Evolutionary conservation across 2,329 filamentous ascomycete genomes (phyloP).

Genomic region (Epichloe baconii): DNA sequence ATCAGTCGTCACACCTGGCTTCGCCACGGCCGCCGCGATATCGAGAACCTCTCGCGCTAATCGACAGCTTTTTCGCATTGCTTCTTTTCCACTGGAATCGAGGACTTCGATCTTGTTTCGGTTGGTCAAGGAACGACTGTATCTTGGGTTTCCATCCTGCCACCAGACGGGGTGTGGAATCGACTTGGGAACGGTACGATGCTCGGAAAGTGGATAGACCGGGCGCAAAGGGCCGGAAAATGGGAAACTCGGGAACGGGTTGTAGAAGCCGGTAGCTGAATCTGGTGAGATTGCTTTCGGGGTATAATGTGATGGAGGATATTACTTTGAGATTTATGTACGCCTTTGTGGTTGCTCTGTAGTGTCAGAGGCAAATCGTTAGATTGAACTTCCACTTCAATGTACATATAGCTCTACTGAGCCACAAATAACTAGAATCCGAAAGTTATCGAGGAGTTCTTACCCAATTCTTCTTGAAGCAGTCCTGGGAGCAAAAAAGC

Average conservation of each 20-base stretch:
- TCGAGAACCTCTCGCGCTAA: conserved; percentile 85
- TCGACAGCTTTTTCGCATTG: conserved; percentile 84
- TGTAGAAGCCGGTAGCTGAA: conserved; percentile 79
- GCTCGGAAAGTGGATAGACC: conserved; percentile 69
- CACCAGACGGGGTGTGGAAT: conserved; percentile 84
- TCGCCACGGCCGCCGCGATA: conserved; percentile 69
- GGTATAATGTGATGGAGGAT: conserved; percentile 61
- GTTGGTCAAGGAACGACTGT: conserved; percentile 46
- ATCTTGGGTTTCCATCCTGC: conserved; percentile 61
- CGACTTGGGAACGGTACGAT: conserved; percentile 59
- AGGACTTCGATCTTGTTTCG: conserved; percentile 75
- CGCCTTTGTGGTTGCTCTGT: conserved; percentile 64
- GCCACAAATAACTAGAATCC: not conserved
- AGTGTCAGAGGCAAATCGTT: not conserved
- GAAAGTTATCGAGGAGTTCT: conserved; percentile 13
- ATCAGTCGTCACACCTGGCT: conserved; percentile 91
- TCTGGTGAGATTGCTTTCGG: conserved; percentile 81
- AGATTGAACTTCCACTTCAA: not conserved
- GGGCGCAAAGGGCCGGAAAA: conserved; percentile 75
- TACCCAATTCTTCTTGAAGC: conserved; percentile 99
- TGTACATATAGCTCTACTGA: not conserved
- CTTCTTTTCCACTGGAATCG: conserved; percentile 67
- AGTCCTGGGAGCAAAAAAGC: conserved; percentile 95
- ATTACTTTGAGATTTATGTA: conserved; percentile 60
- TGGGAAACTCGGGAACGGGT: conserved; percentile 79